These are phyloP conservation scores for Strobilomyces echinocephalus DNA, from an alignment of 768 basidiomycete species.

Conservation along the genomic window DNA sequence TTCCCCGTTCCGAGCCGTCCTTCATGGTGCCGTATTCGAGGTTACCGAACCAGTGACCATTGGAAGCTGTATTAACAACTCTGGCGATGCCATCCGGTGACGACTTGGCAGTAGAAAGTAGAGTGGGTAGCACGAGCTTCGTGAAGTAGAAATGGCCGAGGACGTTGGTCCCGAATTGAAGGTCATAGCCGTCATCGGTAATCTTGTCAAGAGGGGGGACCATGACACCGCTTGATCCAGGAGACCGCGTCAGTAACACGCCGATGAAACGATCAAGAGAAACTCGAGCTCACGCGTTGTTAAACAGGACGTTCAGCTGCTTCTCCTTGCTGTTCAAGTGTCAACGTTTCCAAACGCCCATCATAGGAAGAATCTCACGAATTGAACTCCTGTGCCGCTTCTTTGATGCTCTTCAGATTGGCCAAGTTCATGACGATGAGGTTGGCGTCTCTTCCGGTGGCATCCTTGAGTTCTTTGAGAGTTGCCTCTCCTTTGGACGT, in stretches of 20 bases:
- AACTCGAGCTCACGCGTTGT: conserved; percentile 40
- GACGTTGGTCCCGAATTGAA: conserved; percentile 36
- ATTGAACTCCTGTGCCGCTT: conserved; percentile 29
- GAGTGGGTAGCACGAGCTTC: conserved; percentile 37
- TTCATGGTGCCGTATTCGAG: conserved; percentile 38
- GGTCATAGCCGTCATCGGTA: conserved; percentile 42
- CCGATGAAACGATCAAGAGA: conserved; percentile 8
- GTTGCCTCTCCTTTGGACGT: conserved; percentile 14
- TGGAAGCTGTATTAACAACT: conserved; percentile 45
- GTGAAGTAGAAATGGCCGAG: conserved; percentile 53
- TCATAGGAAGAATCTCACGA: conserved; percentile 17
- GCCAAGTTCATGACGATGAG: conserved; percentile 41
- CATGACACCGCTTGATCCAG: conserved; percentile 29
- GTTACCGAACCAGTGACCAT: conserved; percentile 29
- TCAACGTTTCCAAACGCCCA: neutral
- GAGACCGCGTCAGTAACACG: neutral
- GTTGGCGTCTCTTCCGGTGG: conserved; percentile 24
- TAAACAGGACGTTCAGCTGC: conserved; percentile 44
- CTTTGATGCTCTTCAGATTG: conserved; percentile 35
- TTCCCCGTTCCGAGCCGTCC: conserved; percentile 26
- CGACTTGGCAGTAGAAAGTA: conserved; percentile 34
- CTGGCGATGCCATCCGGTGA: conserved; percentile 42
- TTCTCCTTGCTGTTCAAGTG: conserved; percentile 33
- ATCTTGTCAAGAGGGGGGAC: conserved; percentile 23
- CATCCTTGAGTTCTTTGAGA: conserved; percentile 14